Evolutionary conservation across 2,329 filamentous ascomycete species (phyloP).

Genomic region (Pseudocercospora cruenta): DNA sequence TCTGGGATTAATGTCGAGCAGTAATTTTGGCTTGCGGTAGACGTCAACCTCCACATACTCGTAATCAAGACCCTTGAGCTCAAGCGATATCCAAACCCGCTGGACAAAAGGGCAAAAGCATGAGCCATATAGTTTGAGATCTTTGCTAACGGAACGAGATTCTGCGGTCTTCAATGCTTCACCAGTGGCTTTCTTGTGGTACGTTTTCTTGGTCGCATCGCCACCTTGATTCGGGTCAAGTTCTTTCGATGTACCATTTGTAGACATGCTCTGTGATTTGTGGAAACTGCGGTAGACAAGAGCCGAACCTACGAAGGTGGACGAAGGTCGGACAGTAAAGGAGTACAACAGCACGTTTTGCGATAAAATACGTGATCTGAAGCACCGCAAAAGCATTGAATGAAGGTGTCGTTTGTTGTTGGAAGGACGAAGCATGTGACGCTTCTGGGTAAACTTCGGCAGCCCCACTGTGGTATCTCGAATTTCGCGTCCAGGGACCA

Average conservation of each 20-base stretch:
- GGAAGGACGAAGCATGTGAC: background rate
- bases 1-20: constrained; percentile 75
- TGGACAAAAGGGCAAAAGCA: constrained; percentile 89
- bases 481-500: background rate
- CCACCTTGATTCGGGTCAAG: constrained; percentile 52
- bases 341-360: background rate
- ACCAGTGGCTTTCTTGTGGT: constrained; percentile 73
- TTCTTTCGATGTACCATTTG: constrained; percentile 23
- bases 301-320: background rate
- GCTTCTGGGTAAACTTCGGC: background rate
- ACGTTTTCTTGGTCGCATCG: constrained; percentile 63
- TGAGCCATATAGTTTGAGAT: constrained; percentile 77
- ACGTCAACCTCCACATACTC: constrained; percentile 87
- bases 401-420: background rate
- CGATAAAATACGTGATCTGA: background rate
- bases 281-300: background rate
- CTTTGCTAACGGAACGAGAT: constrained; percentile 69
- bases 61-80: constrained; percentile 76
- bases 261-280: constrained; percentile 4
- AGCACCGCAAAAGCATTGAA: background rate
- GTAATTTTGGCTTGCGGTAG: constrained; percentile 70
- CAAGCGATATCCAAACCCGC: constrained; percentile 85
- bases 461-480: background rate
- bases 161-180: constrained; percentile 69
- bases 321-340: background rate